Conservation (phyloP, 1,139 yeast genomes). For the Blastobotrys illinoisensis region DNA sequence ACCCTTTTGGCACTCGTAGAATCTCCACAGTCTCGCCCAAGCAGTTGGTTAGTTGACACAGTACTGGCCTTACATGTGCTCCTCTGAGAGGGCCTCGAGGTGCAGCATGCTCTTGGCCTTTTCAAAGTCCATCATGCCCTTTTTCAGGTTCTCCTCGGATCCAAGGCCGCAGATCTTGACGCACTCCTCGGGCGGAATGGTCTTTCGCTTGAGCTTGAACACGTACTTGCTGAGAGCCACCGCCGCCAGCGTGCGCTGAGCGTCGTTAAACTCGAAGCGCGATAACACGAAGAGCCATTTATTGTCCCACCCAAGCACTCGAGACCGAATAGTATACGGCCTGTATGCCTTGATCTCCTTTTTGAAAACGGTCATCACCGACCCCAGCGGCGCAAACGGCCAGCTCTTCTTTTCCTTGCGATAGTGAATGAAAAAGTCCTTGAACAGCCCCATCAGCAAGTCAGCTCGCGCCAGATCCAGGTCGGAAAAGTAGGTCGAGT, state of each 20-base stretch:
- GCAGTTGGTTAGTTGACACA: too few relatives aligned
- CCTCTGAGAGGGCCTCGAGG: conserved; percentile 30
- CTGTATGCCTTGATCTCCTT: conserved; percentile 69
- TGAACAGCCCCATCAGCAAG: conserved; percentile 49
- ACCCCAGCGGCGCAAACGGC: conserved; percentile 77
- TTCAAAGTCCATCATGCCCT: conserved; percentile 38
- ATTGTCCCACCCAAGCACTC: conserved; percentile 76
- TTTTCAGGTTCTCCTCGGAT: conserved; percentile 45
- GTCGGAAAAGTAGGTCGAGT: conserved; percentile 81
- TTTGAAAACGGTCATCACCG: conserved; percentile 61
- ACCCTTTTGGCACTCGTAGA: too few relatives aligned
- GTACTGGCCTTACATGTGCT: conserved; percentile 7
- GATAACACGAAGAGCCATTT: conserved; percentile 79
- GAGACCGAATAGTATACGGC: conserved; percentile 48
- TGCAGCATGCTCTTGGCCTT: conserved; percentile 35
- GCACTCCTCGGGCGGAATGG: conserved; percentile 60
- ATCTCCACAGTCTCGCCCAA: too few relatives aligned
- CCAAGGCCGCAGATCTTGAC: conserved; percentile 53
- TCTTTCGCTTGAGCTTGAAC: conserved; percentile 64
- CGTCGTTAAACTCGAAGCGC: conserved; percentile 45
- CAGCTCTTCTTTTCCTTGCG: conserved; percentile 42
- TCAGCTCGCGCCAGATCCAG: conserved; percentile 74
- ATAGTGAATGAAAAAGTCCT: conserved; percentile 26
- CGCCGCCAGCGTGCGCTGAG: conserved; percentile 46
- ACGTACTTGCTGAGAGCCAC: conserved; percentile 74